Base-by-base conservation (phyloP, 176 grass and related monocot species). In the Oryza meridionalis region DNA sequence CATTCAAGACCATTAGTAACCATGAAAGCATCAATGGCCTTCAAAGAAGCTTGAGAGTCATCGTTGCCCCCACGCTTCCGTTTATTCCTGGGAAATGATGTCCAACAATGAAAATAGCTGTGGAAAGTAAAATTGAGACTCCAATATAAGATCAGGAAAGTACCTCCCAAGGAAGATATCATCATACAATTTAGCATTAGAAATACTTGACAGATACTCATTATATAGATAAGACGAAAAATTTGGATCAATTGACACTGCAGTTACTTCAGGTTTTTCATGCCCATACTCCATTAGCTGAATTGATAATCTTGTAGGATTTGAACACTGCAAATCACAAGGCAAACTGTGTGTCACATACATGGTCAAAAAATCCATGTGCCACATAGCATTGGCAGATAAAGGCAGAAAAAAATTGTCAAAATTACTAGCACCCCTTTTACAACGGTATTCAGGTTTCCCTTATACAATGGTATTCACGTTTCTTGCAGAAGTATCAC, bases 1-100 rank as follows among this genome's bases (percentile, higher is more conserved):
- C 90, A 92, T 67, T 95, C 93, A 45, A 95, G 85, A 35, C 90
- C 90, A 90, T 95, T 95, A 67, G 38, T n/a, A 59, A 95, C 85
- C 59, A 15, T 81, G 82, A 92, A 69, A 77, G 55, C 90, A 81
- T 86, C 63, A 65, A 90, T 81, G 58, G 76, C 49, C 46, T 86
- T 84, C 65, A 62, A 84, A 61, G 72, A 80, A 70, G 47, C 37
- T 44, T 80, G 82, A 75, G 67, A 40, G 17, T 84, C 88, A 51
- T 84, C 61, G 25, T 77, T 88, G 32, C n/a, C 75, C 55, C 16
- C 38, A 5, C 12, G 63, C 67, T 92, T 95, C 65, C 88, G 69
- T 72, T 92, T 95, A 87, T 87, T 92, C 82, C 93, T 95, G 70
- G 19, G 46, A 65, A 75, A 87, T 70, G 11, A 53, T 62, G 33